phyloP scores from a whole-genome alignment of 2,329 filamentous ascomycete genomes.

The Pseudocercospora fijiensis region DNA sequence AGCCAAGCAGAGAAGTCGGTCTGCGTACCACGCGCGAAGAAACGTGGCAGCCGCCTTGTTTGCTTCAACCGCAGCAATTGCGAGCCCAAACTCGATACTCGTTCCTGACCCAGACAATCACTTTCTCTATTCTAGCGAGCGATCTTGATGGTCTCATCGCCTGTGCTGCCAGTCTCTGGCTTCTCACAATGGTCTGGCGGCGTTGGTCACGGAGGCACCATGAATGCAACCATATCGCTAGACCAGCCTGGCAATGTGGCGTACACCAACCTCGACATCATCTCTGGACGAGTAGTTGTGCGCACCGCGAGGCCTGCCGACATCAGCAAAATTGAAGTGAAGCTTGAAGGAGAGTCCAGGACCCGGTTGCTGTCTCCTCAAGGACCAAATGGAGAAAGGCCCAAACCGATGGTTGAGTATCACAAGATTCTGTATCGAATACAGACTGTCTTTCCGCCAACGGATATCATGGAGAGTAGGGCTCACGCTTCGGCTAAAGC shows the following conservation, averaged over 20 bases:
- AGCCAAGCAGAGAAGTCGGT: neutral
- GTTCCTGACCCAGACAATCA: neutral
- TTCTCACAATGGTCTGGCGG: conserved; percentile 20
- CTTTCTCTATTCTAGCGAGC: neutral
- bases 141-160: conserved; percentile 8
- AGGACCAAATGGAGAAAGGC: conserved; percentile 44
- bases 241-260: conserved; percentile 34
- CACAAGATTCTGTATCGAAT: conserved; percentile 70
- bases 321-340: conserved; percentile 65
- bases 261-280: conserved; percentile 71
- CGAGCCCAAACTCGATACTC: neutral
- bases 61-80: conserved; percentile 2
- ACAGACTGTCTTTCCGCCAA: conserved; percentile 54
- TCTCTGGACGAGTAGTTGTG: conserved; percentile 58
- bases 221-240: conserved; percentile 37
- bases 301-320: conserved; percentile 46
- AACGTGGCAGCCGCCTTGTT: neutral
- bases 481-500: conserved; percentile 36
- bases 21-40: neutral
- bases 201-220: conserved; percentile 15
- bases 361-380: conserved; percentile 61
- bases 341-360: conserved; percentile 76
- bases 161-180: conserved; percentile 9
- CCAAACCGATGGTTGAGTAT: conserved; percentile 50
- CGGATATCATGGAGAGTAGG: conserved; percentile 39